These are phyloP conservation scores for Royoungia palumana DNA, from an alignment of 768 basidiomycete genomes.

Conservation along the genomic window DNA sequence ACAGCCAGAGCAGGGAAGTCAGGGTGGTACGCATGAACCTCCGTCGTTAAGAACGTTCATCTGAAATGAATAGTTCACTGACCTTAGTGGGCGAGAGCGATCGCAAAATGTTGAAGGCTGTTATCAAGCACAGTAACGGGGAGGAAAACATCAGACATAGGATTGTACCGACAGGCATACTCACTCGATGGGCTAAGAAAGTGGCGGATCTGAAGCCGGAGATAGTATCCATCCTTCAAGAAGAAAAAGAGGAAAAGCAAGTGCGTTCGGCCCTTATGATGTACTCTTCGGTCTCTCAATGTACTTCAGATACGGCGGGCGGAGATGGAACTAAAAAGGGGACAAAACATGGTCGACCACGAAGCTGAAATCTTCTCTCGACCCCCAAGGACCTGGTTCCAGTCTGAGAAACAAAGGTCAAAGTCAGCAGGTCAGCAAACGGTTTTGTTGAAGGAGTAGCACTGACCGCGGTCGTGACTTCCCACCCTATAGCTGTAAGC, in stretches of 20 bases:
- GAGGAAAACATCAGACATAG: conserved; percentile 87
- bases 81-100: conserved; percentile 95
- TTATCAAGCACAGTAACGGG: conserved; percentile 80
- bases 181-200: conserved; percentile 67
- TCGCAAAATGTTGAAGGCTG: conserved; percentile 93
- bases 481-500: conserved; percentile 54
- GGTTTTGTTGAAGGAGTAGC: background rate
- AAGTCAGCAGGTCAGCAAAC: conserved; percentile 63
- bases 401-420: conserved; percentile 77
- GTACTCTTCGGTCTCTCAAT: conserved; percentile 8
- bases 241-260: conserved; percentile 95
- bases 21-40: conserved; percentile 64
- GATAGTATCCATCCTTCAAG: conserved; percentile 72
- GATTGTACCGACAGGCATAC: conserved; percentile 72
- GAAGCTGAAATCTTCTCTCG: conserved; percentile 88
- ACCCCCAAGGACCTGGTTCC: conserved; percentile 99
- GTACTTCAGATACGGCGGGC: conserved; percentile 69
- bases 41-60: background rate
- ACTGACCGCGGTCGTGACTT: conserved; percentile 1
- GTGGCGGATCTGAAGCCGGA: conserved; percentile 72
- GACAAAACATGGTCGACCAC: conserved; percentile 93
- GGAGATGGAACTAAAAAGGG: conserved; percentile 95
- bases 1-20: conserved; percentile 93
- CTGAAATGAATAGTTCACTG: conserved; percentile 60
- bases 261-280: conserved; percentile 38